Percentiles rank a stretch among this genome's conserved stretches.
Evolutionary conservation across 495 filamentous ascomycete species (phyloP).

Genomic region (Aspergillus carlsbadensis): DNA sequence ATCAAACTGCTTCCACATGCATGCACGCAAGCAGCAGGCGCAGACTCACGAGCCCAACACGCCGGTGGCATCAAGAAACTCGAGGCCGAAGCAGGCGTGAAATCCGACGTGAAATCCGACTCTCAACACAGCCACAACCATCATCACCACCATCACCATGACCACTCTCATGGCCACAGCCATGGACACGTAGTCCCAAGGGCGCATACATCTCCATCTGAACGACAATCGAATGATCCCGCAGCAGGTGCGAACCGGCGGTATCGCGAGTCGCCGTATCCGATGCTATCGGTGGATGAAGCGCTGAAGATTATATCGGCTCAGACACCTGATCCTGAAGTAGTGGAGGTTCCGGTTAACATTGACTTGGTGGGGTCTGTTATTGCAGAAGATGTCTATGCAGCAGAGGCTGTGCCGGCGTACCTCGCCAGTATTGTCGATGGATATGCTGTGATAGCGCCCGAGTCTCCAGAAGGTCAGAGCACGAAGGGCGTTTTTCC

Average conservation of each 20-base stretch:
- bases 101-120: conserved; percentile 35
- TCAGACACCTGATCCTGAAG: conserved; percentile 60
- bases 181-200: conserved; percentile 67
- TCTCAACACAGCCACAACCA: conserved; percentile 30
- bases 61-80: conserved; percentile 77
- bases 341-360: conserved; percentile 58
- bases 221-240: conserved; percentile 78
- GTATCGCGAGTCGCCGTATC: conserved; percentile 83
- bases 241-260: conserved; percentile 72
- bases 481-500: conserved; percentile 77
- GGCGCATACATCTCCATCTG: conserved; percentile 65
- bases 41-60: conserved; percentile 78
- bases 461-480: conserved; percentile 42
- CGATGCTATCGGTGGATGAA: conserved; percentile 83
- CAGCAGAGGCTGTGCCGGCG: conserved; percentile 81
- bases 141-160: conserved; percentile 51
- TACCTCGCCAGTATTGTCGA: conserved; percentile 96
- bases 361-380: conserved; percentile 67
- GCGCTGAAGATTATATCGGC: conserved; percentile 70
- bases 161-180: conserved; percentile 51
- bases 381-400: conserved; percentile 78
- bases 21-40: conserved; percentile 82
- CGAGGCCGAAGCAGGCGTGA: conserved; percentile 77
- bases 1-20: conserved; percentile 90
- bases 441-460: conserved; percentile 76